Base-by-base conservation (phyloP, 352 stramenopile species). In the Pythium inflatum region DNA sequence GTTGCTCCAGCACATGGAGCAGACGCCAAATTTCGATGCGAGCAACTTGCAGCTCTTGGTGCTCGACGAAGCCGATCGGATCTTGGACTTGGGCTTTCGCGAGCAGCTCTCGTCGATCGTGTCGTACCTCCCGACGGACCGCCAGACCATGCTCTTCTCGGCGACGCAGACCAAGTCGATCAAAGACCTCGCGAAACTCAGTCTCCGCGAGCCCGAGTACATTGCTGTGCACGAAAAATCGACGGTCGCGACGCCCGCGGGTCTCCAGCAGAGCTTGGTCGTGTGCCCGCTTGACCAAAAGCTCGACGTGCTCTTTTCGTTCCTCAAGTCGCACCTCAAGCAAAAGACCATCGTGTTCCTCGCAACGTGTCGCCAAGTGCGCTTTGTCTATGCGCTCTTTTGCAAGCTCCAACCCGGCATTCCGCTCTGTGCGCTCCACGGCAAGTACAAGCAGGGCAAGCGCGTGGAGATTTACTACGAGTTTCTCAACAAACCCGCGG, bases 281-380 rank as follows among this genome's bases (percentile, higher is more conserved):
- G 85, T 99, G n/a, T 98, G 95, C 41, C 85, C 87, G 9, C 71
- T 99, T 24, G 86, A 97, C 41, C 83, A 98, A 54, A 99, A 99
- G 77, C 78, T 99, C 36, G 97, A 99, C 77, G 91, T 99, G 49
- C 77, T 99, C 16, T 98, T 97, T 70, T 98, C 93, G 11, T 99
- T 99, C 73, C 88, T 99, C 66, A 99, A 98, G 87, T 98, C 95
- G 40, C 98, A 99, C 79, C 78, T 99, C 25, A 98, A 98, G 80
- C 90, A 92, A 65, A 99, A 99, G 78, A 98, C 93, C 20, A 99
- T 99, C 68, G 91, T 99, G 24, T 99, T 99, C 76, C 82, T 99
- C 28, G 97, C 95, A 1, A 98, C 95, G 5, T 99, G 98, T 75
- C 93, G 97, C 34, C 94, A 98, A 75, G 96, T 99, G 51, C 91